These are phyloP conservation scores for Ophiorrhiza pumila DNA, from an alignment of 257 asterid species.

Conservation along the genomic window DNA sequence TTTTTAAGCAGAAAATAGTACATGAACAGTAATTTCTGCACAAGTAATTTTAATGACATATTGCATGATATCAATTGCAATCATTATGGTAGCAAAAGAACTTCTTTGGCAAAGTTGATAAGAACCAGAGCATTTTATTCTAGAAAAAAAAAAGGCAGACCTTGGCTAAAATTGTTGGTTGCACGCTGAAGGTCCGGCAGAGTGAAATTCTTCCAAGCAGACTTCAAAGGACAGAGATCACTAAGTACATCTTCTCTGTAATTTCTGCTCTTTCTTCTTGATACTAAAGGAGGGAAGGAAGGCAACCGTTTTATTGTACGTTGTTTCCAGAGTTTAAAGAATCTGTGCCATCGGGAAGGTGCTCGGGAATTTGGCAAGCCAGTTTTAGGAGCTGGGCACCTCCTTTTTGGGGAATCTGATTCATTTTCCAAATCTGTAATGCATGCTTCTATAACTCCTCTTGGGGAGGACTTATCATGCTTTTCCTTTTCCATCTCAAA, in stretches of 20 bases:
- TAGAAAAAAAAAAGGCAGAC: conserved; percentile 21
- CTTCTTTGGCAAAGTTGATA: background rate
- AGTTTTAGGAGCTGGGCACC: conserved; percentile 1
- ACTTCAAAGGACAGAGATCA: conserved; percentile 22
- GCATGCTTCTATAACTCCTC: conserved; percentile 34
- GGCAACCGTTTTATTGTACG: conserved; percentile 32
- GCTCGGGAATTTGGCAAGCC: conserved; percentile 11
- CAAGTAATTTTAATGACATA: background rate
- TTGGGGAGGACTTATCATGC: conserved; percentile 25
- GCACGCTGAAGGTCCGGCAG: conserved; percentile 44
- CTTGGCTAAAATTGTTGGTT: conserved; percentile 58
- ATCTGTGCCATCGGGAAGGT: conserved; percentile 41
- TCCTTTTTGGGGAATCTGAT: conserved; percentile 13
- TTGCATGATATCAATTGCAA: background rate
- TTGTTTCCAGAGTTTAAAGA: conserved; percentile 45
- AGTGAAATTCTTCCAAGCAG: conserved; percentile 52
- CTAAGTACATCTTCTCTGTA: conserved; percentile 22
- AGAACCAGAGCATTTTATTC: background rate
- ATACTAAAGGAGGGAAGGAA: conserved; percentile 40
- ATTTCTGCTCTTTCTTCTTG: conserved; percentile 34
- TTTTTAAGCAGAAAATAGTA: background rate
- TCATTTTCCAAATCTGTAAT: conserved; percentile 15
- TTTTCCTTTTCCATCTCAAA: conserved; percentile 33
- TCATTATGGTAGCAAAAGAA: background rate
- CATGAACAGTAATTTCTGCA: background rate